Evolutionary conservation across 352 stramenopile genomes (phyloP).

Genomic region (Globisporangium canariense): DNA sequence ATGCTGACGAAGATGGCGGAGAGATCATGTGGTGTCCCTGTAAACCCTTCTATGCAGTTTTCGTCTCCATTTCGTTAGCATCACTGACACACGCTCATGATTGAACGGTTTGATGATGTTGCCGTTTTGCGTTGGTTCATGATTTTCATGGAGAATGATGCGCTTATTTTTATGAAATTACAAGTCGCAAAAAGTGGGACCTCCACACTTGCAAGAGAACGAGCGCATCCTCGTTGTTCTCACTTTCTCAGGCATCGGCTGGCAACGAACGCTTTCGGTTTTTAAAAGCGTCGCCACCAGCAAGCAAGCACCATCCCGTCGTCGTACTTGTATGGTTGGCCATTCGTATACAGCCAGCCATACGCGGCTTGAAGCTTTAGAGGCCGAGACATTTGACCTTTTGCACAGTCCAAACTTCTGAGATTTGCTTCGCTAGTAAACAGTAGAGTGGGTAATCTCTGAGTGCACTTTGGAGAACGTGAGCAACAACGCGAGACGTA

Average conservation of each 20-base stretch:
- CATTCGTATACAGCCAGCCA: not conserved
- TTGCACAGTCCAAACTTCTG: too few species aligned
- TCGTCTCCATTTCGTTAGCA: not conserved
- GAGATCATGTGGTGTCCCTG: too few species aligned
- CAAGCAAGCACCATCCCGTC: too few species aligned
- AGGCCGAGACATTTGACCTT: too few species aligned
- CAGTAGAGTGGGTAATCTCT: too few species aligned
- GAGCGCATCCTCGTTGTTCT: not conserved
- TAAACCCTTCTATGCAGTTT: not conserved
- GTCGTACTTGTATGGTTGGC: too few species aligned
- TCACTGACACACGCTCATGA: not conserved
- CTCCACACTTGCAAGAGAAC: not conserved
- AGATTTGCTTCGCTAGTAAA: too few species aligned
- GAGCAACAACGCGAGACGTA: too few species aligned
- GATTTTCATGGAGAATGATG: not conserved
- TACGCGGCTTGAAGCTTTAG: not conserved
- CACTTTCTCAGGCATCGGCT: not conserved
- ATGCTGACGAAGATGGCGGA: too few species aligned
- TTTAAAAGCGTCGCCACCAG: not conserved
- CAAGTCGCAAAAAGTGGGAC: not conserved
- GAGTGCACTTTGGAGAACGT: too few species aligned
- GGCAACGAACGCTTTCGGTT: not conserved
- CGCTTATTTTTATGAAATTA: not conserved
- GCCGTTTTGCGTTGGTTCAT: not conserved
- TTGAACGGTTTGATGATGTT: not conserved